These are phyloP conservation scores for Cryptosporidium andersoni DNA, from an alignment of 169 alveolate species.

Conservation along the genomic window DNA sequence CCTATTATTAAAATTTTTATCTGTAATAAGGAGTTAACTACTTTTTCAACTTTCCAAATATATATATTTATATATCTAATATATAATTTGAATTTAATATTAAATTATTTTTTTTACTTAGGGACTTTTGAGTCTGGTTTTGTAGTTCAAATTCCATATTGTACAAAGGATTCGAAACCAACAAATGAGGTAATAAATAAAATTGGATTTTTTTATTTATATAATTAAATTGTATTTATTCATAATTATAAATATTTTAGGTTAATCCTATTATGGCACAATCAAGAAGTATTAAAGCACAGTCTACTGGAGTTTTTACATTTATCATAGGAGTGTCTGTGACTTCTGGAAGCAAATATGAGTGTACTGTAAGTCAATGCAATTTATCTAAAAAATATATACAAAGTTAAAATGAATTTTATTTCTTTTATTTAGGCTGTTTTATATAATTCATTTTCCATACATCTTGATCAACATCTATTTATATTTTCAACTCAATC, in stretches of 20 bases:
- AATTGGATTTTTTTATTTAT: neutral
- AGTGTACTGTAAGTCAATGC: slow-evolving; percentile 37
- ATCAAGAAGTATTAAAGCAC: slow-evolving; percentile 34
- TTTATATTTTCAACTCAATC: slow-evolving; percentile 42
- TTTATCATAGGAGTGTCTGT: slow-evolving; percentile 55
- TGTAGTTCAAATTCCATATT: slow-evolving; percentile 62
- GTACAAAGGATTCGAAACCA: slow-evolving; percentile 31
- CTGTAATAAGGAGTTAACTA: no score
- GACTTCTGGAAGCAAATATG: slow-evolving; percentile 40
- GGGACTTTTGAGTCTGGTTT: slow-evolving; percentile 49
- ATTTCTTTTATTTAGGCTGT: slow-evolving; percentile 20
- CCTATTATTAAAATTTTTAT: no score
- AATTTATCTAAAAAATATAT: neutral
- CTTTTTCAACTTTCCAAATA: no score
- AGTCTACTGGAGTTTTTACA: slow-evolving; percentile 49
- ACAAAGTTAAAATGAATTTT: neutral
- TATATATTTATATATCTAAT: no score
- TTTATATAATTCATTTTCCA: slow-evolving; percentile 48
- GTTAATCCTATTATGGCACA: slow-evolving; percentile 71
- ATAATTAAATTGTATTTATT: neutral
- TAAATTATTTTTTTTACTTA: neutral
- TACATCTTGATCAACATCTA: slow-evolving; percentile 47
- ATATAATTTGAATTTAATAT: neutral
- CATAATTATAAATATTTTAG: neutral
- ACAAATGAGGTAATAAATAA: slow-evolving; percentile 49